Base-by-base conservation (phyloP, 306 rosid genomes). In the Leucaena leucocephala region DNA sequence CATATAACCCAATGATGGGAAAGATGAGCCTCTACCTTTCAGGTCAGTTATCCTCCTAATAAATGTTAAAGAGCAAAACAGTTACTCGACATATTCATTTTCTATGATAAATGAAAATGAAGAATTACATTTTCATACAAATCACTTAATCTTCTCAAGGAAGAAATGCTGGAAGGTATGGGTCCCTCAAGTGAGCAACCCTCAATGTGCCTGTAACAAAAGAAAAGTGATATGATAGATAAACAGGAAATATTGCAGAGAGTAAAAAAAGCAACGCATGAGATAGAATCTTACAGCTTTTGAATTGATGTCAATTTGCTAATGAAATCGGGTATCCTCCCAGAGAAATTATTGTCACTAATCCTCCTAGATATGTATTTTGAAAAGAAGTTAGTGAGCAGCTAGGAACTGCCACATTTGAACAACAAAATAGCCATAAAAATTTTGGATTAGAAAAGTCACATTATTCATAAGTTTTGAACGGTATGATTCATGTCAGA, bases 11-110 rank as follows among this genome's bases (percentile, higher is more conserved):
- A 94, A 80, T 71, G 84, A 84, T 0, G 97, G 98, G 83, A 94
- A 92, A 67, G 78, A 44, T 72, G 88, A 89, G 62, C 81, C 66
- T 80, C 73, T 67, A 42, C 90, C 92, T 90, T 66, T 87, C 27
- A 94, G 80, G 77, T 92, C 97, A 49, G 89, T 83, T 89, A 94
- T 91, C 89, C 98, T 92, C 98, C 98, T 94, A 75, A 81, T 94
- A 75, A 81, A 80, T 82, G 43, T 75, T 66, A 54, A 42, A 66
- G 59, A 65, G 40, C 42, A 68, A 80, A 82, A 63, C 42, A 67
- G 39, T 87, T 76, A 84, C 72, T 72, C 46, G 16, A 54, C 38
- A 52, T 72, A 65, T 64, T 80, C 77, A 74, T 82, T 74, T 81
- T 44, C 40, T 74, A 76, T 42, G 19, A 80, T 44, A 68, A 54